Percentiles rank a stretch among this genome's conserved stretches.
Evolutionary conservation across 2,329 filamentous ascomycete genomes (phyloP).

Genomic region (Fusarium luffae): DNA sequence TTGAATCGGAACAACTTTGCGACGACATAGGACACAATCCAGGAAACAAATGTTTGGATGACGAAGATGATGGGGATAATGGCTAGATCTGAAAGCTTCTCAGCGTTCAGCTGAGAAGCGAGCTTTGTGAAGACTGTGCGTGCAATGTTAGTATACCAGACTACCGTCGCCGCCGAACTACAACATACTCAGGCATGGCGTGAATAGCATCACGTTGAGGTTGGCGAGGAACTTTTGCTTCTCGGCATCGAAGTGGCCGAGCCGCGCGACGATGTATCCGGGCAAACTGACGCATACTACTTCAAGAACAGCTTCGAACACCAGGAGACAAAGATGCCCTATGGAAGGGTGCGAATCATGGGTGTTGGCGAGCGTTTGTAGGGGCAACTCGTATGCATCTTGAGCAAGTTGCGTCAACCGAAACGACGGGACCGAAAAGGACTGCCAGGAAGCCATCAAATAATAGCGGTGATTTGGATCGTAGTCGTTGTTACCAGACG

Average conservation of each 20-base stretch:
- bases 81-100: constrained; percentile 88
- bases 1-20: constrained; percentile 82
- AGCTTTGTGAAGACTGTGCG: constrained; percentile 91
- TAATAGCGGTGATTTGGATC: constrained; percentile 5
- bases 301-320: constrained; percentile 94
- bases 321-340: constrained; percentile 78
- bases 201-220: constrained; percentile 95
- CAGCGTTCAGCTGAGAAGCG: constrained; percentile 90
- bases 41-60: constrained; percentile 88
- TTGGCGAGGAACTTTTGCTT: constrained; percentile 98
- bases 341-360: constrained; percentile 72
- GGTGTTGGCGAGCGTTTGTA: constrained; percentile 55
- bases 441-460: constrained; percentile 54
- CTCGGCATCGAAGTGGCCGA: constrained; percentile 94
- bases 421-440: constrained; percentile 57
- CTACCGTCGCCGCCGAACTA: background rate
- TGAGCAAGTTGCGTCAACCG: constrained; percentile 55
- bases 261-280: constrained; percentile 88
- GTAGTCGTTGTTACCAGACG: constrained; percentile 11
- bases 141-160: constrained; percentile 35
- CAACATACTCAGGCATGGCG: constrained; percentile 85
- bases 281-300: constrained; percentile 95
- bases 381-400: constrained; percentile 55
- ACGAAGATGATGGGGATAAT: constrained; percentile 96
- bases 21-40: constrained; percentile 76